Percentiles rank a stretch among this genome's conserved stretches.
phyloP scores from a whole-genome alignment of 768 basidiomycete species.

The Kwoniella dendrophila region DNA sequence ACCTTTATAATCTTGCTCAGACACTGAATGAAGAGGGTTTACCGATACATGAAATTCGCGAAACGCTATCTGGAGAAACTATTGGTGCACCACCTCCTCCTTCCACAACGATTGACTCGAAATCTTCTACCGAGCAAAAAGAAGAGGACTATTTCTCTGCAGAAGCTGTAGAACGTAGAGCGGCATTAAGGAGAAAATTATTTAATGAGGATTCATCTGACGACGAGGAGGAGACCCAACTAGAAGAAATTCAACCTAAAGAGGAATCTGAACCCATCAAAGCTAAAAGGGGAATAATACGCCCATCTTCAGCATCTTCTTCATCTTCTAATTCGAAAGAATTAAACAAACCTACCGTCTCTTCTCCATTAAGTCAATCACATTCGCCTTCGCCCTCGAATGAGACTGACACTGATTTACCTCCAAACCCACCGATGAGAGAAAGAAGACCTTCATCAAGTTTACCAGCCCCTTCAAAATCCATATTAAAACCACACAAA shows the following conservation, averaged over 20 bases:
- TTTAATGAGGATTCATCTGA: slow-evolving; percentile 31
- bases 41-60: slow-evolving; percentile 47
- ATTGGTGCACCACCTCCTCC: slow-evolving; percentile 30
- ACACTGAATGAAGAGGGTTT: slow-evolving; percentile 45
- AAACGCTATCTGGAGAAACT: slow-evolving; percentile 30
- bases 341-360: too few species aligned
- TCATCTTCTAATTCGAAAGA: background rate
- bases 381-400: too few species aligned
- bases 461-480: slow-evolving; percentile 7
- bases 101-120: background rate
- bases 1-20: slow-evolving; percentile 2
- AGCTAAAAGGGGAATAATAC: slow-evolving; percentile 14
- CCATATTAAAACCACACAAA: slow-evolving; percentile 43
- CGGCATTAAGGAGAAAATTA: slow-evolving; percentile 23
- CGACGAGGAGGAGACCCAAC: slow-evolving; percentile 23
- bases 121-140: background rate
- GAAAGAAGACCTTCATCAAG: slow-evolving; percentile 15
- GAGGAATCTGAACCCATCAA: background rate
- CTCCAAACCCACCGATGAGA: background rate
- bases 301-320: background rate
- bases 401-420: too few species aligned
- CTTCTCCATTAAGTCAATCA: too few species aligned
- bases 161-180: slow-evolving; percentile 32
- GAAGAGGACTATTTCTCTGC: slow-evolving; percentile 35
- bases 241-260: background rate